These are phyloP conservation scores for Arabidopsis arenosa DNA, from an alignment of 345 rosid species.

Conservation along the genomic window DNA sequence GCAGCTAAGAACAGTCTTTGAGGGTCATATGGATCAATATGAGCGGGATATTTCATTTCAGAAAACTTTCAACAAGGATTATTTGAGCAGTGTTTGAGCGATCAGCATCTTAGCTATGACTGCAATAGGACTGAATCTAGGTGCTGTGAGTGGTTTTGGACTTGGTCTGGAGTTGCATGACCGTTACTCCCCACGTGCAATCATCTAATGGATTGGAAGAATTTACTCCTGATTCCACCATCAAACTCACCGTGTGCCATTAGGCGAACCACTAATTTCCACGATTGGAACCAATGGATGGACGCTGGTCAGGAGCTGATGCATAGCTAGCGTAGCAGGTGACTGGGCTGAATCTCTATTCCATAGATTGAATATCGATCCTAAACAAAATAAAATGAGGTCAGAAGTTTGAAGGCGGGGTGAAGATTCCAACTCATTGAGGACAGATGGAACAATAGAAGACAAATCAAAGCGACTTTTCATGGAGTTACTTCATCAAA, in stretches of 20 bases:
- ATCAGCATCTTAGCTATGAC: constrained; percentile 50
- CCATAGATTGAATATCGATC: constrained; percentile 57
- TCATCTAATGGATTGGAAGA: constrained; percentile 52
- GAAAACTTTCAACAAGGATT: constrained; percentile 33
- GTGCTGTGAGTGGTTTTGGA: constrained; percentile 53
- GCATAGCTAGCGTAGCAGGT: neutral
- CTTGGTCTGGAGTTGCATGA: constrained; percentile 55
- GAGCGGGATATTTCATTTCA: constrained; percentile 37
- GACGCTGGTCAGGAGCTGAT: constrained; percentile 57
- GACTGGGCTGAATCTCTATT: constrained; percentile 50
- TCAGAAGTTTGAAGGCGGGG: constrained; percentile 17
- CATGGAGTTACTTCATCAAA: constrained; percentile 45
- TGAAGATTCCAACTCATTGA: constrained; percentile 46
- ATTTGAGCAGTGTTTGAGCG: constrained; percentile 55
- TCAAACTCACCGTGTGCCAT: constrained; percentile 51
- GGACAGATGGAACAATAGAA: constrained; percentile 56
- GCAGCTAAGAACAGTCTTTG: constrained; percentile 48
- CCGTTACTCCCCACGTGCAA: constrained; percentile 44
- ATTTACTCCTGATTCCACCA: constrained; percentile 50
- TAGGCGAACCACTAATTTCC: constrained; percentile 45
- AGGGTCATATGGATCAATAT: constrained; percentile 46
- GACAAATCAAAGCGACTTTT: constrained; percentile 56
- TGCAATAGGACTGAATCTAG: constrained; percentile 57
- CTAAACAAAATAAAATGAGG: constrained; percentile 52
- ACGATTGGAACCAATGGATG: constrained; percentile 46